Evolutionary conservation across 306 rosid genomes (phyloP).

Genomic region (Glycyrrhiza uralensis): DNA sequence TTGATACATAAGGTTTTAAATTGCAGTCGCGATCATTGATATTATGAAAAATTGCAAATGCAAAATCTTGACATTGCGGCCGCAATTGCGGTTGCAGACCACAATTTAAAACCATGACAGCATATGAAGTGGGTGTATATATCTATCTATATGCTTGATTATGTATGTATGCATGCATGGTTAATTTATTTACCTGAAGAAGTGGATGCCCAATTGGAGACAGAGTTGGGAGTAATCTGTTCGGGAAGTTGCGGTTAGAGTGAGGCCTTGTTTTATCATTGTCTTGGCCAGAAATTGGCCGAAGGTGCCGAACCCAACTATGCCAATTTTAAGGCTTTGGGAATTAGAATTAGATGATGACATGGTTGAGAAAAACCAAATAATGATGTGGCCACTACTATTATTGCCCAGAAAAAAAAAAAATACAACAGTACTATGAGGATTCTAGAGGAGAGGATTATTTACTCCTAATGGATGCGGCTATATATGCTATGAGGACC

Average conservation of each 20-base stretch:
- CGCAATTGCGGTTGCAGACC: no score
- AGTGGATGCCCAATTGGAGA: conserved; percentile 43
- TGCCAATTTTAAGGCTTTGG: conserved; percentile 47
- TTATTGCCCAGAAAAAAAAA: background rate
- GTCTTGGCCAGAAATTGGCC: conserved; percentile 60
- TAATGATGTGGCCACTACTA: no score
- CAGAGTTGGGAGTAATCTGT: conserved; percentile 51
- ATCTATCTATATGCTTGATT: background rate
- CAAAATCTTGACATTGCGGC: no score
- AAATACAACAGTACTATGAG: background rate
- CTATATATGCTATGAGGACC: background rate
- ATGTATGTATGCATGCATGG: background rate
- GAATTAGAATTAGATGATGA: no score
- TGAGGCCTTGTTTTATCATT: conserved; percentile 54
- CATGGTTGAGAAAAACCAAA: conserved; percentile 3
- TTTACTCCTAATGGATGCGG: background rate
- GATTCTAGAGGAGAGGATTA: background rate
- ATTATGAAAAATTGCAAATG: no score
- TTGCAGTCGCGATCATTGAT: no score
- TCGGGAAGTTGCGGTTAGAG: conserved; percentile 48
- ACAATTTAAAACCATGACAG: no score
- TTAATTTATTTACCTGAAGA: conserved; percentile 39
- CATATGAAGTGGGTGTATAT: background rate
- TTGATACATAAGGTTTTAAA: no score
- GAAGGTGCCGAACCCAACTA: conserved; percentile 60